A percentile compares a stretch with the other conserved stretches of the same genome.
phyloP scores from a whole-genome alignment of 2,329 filamentous ascomycete species.

The Exophiala dermatitidis region DNA sequence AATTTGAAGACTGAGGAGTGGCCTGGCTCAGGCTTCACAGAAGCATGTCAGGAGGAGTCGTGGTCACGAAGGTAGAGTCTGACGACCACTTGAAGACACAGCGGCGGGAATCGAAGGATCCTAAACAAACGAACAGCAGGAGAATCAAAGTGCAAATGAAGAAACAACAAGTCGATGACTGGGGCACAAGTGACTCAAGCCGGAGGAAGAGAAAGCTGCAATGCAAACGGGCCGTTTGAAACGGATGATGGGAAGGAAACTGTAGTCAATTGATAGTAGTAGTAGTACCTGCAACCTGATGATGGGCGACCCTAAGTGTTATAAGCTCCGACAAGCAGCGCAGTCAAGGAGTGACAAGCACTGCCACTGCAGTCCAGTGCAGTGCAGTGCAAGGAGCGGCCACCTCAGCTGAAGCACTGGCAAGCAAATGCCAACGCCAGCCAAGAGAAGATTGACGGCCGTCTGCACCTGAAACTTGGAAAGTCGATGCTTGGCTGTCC shows the following conservation, averaged over 20 bases:
- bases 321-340: neutral
- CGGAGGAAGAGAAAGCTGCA: no score
- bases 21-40: neutral
- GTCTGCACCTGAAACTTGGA: neutral
- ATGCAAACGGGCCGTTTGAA: neutral
- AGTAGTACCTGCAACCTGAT: neutral
- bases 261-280: no score
- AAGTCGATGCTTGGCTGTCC: slow-evolving; percentile 2
- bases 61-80: no score
- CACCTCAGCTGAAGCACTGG: neutral
- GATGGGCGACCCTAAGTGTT: neutral
- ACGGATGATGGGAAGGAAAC: neutral
- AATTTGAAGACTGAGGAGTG: neutral
- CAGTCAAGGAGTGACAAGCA: neutral
- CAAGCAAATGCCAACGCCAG: neutral
- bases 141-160: neutral
- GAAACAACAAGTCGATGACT: neutral
- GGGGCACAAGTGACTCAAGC: no score
- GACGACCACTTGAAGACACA: no score
- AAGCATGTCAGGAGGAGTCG: neutral
- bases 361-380: no score
- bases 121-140: neutral
- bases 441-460: neutral
- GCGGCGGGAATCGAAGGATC: neutral
- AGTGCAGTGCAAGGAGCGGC: no score